Base-by-base conservation (phyloP, 108 stramenopile species). In the Aurantiochytrium sp. region DNA sequence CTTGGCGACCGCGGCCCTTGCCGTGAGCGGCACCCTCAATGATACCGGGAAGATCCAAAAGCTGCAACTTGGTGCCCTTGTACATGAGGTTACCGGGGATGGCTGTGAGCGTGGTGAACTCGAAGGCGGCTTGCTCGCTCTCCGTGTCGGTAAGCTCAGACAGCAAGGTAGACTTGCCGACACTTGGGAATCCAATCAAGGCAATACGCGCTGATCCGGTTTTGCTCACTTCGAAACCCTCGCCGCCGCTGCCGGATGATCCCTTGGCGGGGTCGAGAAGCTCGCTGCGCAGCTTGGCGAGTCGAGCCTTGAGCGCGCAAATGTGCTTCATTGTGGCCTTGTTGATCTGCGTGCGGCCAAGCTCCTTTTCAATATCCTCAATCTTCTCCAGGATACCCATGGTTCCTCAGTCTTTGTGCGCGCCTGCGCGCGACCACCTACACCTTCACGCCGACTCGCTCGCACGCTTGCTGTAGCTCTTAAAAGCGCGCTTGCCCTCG, bases 11-110 rank as follows among this genome's bases (percentile, higher is more conserved):
- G 42, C 99, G 93, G 8, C 99, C 99, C 59, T 96, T 97, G 5
- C 99, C 99, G 90, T 97, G 96, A 0, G 99, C 98, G 5, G 99
- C 99, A 43, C 99, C 99, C 90, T 99, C 99, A 90, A 99, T 99
- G 91, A 99, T 99, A 87, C 99, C 99, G 10, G 99, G 99, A 57
- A 99, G 91, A 94, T 99, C 99, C 60, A 99, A 93, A 44, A 99
- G 96, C 93, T 99, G 99, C 19, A 99, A 96, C 89, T 96, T 97
- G 44, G 96, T 95, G 88, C 97, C 96, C 88, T 96, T 96, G 93
- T 96, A 95, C 88, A 94, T 95, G 91, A 98, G 91, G 35, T 96
- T 98, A 8, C 98, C 99, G 44, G 99, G 99, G 59, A 99, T 98
- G 89, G 98, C 99, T 4, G 99, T 99, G 25, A 99, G 91, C 16